Conservation (phyloP, 1,284 basidiomycete genomes). For the Sporisorium scitamineum region DNA sequence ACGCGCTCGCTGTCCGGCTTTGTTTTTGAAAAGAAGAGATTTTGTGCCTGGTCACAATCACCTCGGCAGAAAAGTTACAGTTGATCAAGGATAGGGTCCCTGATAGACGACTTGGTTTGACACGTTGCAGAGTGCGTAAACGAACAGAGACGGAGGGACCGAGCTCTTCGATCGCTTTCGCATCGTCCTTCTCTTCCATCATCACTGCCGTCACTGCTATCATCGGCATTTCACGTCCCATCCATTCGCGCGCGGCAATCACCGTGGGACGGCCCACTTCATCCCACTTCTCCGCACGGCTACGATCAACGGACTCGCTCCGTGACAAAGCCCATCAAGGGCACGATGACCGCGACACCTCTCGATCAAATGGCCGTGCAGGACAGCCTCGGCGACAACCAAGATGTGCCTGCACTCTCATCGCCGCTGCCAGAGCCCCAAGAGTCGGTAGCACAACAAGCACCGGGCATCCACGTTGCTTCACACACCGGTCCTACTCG, state of each 20-base stretch:
- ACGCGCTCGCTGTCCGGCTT: conserved; percentile 1
- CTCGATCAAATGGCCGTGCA: background rate
- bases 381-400: conserved; percentile 10
- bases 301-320: background rate
- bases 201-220: background rate
- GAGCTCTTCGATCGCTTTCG: background rate
- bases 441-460: conserved; percentile 4
- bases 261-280: background rate
- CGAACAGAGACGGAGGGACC: background rate
- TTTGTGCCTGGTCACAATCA: background rate
- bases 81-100: conserved; percentile 1
- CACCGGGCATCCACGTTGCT: background rate
- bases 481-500: conserved; percentile 7
- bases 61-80: background rate
- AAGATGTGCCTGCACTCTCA: conserved; percentile 33
- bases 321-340: background rate
- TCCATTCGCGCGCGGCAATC: background rate
- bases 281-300: background rate
- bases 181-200: background rate
- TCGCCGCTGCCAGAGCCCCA: conserved; percentile 42
- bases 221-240: background rate
- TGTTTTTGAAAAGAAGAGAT: background rate
- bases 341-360: conserved; percentile 23
- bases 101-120: background rate
- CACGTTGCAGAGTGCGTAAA: background rate